Evolutionary conservation across 305 asterid genomes (phyloP).

Genomic region (Solanum aculeatissimum): DNA sequence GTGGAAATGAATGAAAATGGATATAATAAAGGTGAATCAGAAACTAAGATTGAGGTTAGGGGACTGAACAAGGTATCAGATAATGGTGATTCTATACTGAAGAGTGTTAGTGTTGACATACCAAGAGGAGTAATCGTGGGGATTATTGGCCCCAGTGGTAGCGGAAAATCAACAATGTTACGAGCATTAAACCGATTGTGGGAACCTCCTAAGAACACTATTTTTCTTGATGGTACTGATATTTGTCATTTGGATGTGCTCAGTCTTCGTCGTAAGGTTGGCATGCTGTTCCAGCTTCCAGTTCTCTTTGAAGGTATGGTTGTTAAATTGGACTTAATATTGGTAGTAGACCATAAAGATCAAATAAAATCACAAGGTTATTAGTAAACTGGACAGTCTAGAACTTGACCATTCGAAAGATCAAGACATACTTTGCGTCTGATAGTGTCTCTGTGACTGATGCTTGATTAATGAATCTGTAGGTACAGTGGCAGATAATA

Average conservation of each 20-base stretch:
- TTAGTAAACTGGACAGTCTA: neutral
- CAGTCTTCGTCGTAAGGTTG: constrained; percentile 35
- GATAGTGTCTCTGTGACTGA: neutral
- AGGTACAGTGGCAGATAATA: constrained; percentile 68
- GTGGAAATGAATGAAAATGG: neutral
- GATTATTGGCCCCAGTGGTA: constrained; percentile 56
- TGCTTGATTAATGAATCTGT: neutral
- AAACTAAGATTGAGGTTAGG: constrained; percentile 27
- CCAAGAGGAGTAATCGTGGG: constrained; percentile 40
- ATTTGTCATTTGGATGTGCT: constrained; percentile 38
- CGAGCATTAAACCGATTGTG: constrained; percentile 43
- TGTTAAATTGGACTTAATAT: neutral
- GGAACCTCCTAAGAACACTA: constrained; percentile 36
- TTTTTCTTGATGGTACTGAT: constrained; percentile 41
- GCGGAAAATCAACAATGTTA: constrained; percentile 45
- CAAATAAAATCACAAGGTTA: neutral
- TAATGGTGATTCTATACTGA: constrained; percentile 28
- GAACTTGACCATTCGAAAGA: neutral
- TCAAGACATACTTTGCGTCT: neutral
- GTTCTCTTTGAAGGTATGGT: constrained; percentile 34
- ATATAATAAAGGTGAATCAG: neutral
- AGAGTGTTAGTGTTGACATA: constrained; percentile 30
- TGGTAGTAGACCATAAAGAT: neutral
- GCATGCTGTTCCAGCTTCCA: constrained; percentile 56
- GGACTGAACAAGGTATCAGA: constrained; percentile 24